Conservation (phyloP, 495 filamentous ascomycete species). For the Aspergillus heteromorphus region DNA sequence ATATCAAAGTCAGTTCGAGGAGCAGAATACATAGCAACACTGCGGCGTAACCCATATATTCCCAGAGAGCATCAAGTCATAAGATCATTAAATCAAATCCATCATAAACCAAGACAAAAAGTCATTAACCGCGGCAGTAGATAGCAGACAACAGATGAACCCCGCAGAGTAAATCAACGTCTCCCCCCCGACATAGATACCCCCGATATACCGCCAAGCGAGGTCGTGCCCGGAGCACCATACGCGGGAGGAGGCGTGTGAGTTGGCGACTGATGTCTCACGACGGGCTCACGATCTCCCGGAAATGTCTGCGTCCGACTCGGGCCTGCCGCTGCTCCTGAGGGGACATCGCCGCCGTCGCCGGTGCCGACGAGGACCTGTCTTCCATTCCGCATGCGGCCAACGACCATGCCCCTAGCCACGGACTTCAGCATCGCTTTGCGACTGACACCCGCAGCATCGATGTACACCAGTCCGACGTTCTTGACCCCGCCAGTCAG, state of each 20-base stretch:
- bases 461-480: conserved; percentile 96
- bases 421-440: conserved; percentile 86
- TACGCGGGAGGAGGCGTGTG: conserved; percentile 41
- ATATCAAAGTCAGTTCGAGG: too few relatives aligned
- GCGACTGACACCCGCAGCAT: conserved; percentile 85
- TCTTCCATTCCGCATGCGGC: conserved; percentile 76
- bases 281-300: conserved; percentile 19
- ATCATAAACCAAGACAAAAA: too few relatives aligned
- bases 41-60: too few relatives aligned
- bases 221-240: conserved; percentile 32
- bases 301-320: conserved; percentile 11
- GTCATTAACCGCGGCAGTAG: not conserved
- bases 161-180: conserved; percentile 22
- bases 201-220: conserved; percentile 26
- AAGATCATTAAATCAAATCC: too few relatives aligned
- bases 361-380: conserved; percentile 79
- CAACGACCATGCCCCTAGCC: conserved; percentile 98
- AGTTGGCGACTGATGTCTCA: conserved; percentile 26
- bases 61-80: too few relatives aligned
- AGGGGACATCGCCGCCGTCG: conserved; percentile 56
- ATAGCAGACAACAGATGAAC: not conserved
- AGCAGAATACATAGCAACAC: too few relatives aligned
- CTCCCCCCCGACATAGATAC: conserved; percentile 30
- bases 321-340: conserved; percentile 14
- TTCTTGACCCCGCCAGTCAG: conserved; percentile 87